Percentiles rank a stretch among this genome's conserved stretches.
Conservation (phyloP, 2,329 filamentous ascomycete species). For the Metarhizium anisopliae region DNA sequence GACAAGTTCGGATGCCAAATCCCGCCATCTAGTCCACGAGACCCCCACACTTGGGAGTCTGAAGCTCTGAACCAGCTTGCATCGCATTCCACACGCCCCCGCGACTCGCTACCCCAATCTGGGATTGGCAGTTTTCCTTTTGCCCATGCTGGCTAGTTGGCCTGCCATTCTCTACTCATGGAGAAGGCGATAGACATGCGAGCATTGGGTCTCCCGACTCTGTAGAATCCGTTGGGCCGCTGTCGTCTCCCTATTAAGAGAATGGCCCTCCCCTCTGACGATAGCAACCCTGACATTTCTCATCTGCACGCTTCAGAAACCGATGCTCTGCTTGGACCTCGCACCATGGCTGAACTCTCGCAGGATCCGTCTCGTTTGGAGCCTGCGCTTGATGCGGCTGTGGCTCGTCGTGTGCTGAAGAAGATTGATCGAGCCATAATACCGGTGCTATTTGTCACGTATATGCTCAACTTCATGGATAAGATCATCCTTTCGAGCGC, state of each 20-base stretch:
- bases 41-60: too few species aligned
- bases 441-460: conserved; percentile 46
- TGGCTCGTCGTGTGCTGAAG: conserved; percentile 32
- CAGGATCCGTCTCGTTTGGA: conserved; percentile 25
- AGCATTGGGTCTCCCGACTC: background rate
- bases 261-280: background rate
- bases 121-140: too few species aligned
- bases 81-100: too few species aligned
- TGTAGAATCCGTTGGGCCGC: background rate
- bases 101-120: too few species aligned
- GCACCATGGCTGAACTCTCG: background rate
- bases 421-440: conserved; percentile 48
- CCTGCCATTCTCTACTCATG: background rate
- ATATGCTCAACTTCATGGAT: conserved; percentile 53
- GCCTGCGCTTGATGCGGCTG: conserved; percentile 8
- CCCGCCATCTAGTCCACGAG: too few species aligned
- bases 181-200: background rate
- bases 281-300: background rate
- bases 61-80: too few species aligned
- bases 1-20: too few species aligned
- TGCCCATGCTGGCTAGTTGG: too few species aligned
- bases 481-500: conserved; percentile 48
- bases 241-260: background rate
- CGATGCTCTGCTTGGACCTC: background rate
- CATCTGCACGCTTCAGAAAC: background rate